phyloP scores from a whole-genome alignment of 108 stramenopile species.

The Parietichytrium sp. region DNA sequence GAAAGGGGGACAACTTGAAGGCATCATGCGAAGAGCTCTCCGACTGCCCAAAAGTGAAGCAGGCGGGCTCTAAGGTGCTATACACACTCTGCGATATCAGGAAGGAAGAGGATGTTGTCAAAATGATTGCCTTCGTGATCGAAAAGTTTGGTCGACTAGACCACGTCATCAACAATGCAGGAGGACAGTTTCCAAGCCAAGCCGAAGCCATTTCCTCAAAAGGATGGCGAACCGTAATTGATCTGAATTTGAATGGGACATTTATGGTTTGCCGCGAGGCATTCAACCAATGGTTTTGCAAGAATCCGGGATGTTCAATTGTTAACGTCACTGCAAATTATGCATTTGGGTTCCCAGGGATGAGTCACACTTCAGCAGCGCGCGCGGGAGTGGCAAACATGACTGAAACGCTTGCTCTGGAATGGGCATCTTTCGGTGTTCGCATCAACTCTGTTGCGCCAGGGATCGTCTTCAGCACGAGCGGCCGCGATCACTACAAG shows the following conservation, averaged over 20 bases:
- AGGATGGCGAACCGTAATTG: conserved; percentile 36
- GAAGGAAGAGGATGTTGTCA: not conserved
- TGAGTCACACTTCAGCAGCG: conserved; percentile 47
- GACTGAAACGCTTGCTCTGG: conserved; percentile 47
- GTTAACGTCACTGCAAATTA: conserved; percentile 45
- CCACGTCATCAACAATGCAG: conserved; percentile 46
- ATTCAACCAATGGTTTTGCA: conserved; percentile 36
- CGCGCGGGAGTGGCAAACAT: conserved; percentile 50
- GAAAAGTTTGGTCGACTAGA: conserved; percentile 26
- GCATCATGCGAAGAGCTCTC: not conserved
- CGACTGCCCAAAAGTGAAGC: not conserved
- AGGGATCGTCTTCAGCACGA: conserved; percentile 47
- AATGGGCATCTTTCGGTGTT: conserved; percentile 47
- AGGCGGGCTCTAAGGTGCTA: not conserved
- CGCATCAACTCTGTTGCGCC: conserved; percentile 53
- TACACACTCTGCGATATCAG: conserved; percentile 38
- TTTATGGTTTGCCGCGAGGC: conserved; percentile 42
- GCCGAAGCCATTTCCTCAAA: conserved; percentile 37
- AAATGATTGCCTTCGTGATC: not conserved
- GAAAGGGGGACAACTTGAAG: conserved; percentile 58
- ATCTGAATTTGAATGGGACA: conserved; percentile 40
- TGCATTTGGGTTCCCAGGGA: conserved; percentile 47
- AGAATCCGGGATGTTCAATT: conserved; percentile 43
- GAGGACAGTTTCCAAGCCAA: conserved; percentile 42
- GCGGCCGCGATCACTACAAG: conserved; percentile 41